These are phyloP conservation scores for Zalaria sp. DNA, from an alignment of 2,329 filamentous ascomycete genomes.

Conservation along the genomic window DNA sequence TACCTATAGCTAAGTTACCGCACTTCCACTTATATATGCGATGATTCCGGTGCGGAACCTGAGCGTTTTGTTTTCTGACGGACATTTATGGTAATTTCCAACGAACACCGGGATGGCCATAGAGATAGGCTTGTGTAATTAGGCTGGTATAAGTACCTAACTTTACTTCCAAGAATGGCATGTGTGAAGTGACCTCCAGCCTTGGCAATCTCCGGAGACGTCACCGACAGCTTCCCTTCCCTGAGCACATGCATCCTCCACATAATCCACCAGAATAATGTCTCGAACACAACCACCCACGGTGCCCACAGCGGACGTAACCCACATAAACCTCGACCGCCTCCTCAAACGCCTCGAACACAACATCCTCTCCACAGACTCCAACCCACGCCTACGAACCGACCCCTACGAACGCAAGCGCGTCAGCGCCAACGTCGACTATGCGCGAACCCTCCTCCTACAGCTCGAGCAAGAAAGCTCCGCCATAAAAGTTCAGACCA, in stretches of 20 bases:
- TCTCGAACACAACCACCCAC: not conserved
- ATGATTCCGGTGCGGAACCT: too few relatives aligned
- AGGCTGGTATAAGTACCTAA: too few relatives aligned
- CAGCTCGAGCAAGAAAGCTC: slow-evolving; percentile 56
- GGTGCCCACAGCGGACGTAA: slow-evolving; percentile 1
- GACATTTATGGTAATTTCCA: too few relatives aligned
- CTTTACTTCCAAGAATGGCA: too few relatives aligned
- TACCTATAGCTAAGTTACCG: too few relatives aligned
- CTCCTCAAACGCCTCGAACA: slow-evolving; percentile 53
- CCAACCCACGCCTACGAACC: slow-evolving; percentile 42
- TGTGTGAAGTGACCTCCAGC: too few relatives aligned
- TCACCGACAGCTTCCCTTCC: too few relatives aligned
- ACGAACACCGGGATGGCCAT: too few relatives aligned
- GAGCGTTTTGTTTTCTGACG: too few relatives aligned
- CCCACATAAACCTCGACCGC: slow-evolving; percentile 40
- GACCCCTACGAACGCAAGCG: slow-evolving; percentile 55
- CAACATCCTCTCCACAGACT: slow-evolving; percentile 44
- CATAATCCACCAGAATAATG: not conserved
- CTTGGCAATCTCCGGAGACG: too few relatives aligned
- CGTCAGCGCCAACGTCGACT: slow-evolving; percentile 50
- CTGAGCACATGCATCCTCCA: not conserved
- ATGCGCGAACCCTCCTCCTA: slow-evolving; percentile 54
- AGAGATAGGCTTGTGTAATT: too few relatives aligned
- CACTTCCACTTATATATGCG: too few relatives aligned
- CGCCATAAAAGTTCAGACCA: slow-evolving; percentile 42